Conservation (phyloP, 192 early-diverging fungal genomes). For the Rhizophagus clarus region DNA sequence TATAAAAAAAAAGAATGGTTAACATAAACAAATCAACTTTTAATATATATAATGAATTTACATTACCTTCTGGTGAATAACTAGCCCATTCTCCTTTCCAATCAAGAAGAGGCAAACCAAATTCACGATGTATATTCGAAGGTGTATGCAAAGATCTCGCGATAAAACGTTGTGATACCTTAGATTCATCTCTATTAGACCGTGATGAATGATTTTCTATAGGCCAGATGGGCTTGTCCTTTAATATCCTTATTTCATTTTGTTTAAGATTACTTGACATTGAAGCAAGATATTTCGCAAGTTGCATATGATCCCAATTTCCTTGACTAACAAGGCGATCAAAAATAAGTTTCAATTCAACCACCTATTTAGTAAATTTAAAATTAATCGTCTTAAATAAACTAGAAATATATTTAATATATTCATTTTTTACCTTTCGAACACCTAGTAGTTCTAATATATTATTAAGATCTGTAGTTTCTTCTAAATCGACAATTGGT, state of each 20-base stretch:
- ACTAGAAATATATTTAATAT: not conserved
- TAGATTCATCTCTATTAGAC: too few relatives aligned
- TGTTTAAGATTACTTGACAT: conserved; percentile 54
- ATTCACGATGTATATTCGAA: conserved; percentile 50
- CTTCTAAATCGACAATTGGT: conserved; percentile 66
- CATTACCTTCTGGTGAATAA: conserved; percentile 32
- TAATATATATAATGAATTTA: conserved; percentile 27
- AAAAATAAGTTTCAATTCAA: conserved; percentile 84
- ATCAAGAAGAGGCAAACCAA: conserved; percentile 68
- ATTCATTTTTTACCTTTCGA: conserved; percentile 56
- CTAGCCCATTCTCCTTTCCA: conserved; percentile 62
- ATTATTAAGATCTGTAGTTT: conserved; percentile 45
- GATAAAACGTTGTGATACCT: conserved; percentile 46
- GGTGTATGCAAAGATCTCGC: conserved; percentile 73
- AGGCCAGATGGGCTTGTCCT: conserved; percentile 70
- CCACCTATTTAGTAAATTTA: conserved; percentile 52
- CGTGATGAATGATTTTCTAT: conserved; percentile 43
- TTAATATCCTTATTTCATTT: conserved; percentile 62
- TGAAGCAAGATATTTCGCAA: conserved; percentile 81
- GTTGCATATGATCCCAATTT: conserved; percentile 82
- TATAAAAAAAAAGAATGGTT: conserved; percentile 22
- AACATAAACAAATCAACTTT: too few relatives aligned
- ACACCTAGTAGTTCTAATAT: conserved; percentile 73
- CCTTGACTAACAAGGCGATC: conserved; percentile 71
- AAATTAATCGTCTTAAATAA: not conserved